Base-by-base conservation (phyloP, 2,329 filamentous ascomycete genomes). In the Alternaria conjuncta region DNA sequence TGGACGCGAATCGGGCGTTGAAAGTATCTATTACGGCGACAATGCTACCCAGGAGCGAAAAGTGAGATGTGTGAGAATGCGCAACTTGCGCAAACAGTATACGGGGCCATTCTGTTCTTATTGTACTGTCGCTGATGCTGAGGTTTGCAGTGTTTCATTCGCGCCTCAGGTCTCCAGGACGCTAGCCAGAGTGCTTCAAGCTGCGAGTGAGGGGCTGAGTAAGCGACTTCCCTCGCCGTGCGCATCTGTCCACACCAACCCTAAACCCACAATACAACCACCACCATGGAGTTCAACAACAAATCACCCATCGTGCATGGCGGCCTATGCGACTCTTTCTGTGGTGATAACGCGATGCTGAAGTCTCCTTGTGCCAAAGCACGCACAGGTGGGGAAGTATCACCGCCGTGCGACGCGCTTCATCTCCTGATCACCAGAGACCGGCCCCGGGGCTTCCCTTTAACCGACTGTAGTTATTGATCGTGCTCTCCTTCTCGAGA, bases 101-200 rank as follows among this genome's bases (percentile, higher is more conserved):
- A 62, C 55, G 68, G 67, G 66, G 69, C 64, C 75, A 76, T 78
- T 61, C 58, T 68, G 65, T 50, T 72, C 64, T 75, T 76, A 76
- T 72, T 69, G 49, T 61, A 28, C 43, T n/a, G 13, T 64, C 55
- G 65, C 66, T 60, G 57, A 61, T 69, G 62, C 72, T 76, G 74
- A 77, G 66, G 75, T 71, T 54, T 67, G 68, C 67, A 66, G 61
- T 62, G 75, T 78, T 78, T 78, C 75, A 77, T 74, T 68, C 65
- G 71, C 69, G 68, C 68, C 68, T 69, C 68, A 69, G 68, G 59
- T 66, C 45, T 67, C 64, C 46, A 47, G 25, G 57, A 51, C 56
- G 56, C 63, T 65, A 55, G 45, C 32, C 59, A 15, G 59, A 63
- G 56, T 55, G 58, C 18, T 53, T 43, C 54, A 45, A 65, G 55